Evolutionary conservation across 139 green algal genomes (phyloP).

Genomic region (Tetradesmus obliquus): DNA sequence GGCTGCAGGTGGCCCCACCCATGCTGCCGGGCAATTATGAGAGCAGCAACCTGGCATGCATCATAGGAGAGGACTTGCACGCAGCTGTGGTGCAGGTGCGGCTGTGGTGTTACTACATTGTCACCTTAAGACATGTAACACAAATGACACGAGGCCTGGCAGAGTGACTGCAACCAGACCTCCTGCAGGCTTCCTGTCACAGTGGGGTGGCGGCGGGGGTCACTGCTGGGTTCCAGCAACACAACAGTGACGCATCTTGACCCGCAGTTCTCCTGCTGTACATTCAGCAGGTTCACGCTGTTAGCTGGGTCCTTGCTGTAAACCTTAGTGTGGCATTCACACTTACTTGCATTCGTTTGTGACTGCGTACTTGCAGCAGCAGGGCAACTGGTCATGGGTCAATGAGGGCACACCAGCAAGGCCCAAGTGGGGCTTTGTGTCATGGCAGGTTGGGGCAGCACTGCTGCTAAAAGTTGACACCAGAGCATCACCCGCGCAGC

Average conservation of each 20-base stretch:
- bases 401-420: constrained; percentile 32
- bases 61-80: constrained; percentile 11
- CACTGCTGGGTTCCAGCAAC: no score
- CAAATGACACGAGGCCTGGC: no score
- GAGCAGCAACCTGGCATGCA: constrained; percentile 14
- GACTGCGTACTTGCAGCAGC: background rate
- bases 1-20: background rate
- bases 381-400: background rate
- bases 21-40: constrained; percentile 32
- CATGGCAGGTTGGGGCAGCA: constrained; percentile 1
- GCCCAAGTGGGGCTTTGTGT: constrained; percentile 36
- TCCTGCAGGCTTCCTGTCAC: no score
- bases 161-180: no score
- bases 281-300: no score
- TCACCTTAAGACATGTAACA: no score
- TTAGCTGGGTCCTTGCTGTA: no score
- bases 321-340: no score
- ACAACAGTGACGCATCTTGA: no score
- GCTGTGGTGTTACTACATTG: background rate
- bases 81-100: background rate
- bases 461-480: constrained; percentile 36
- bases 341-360: no score
- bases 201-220: no score
- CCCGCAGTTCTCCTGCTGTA: no score
- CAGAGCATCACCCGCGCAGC: background rate